phyloP scores from a whole-genome alignment of 495 filamentous ascomycete species.

The Massariosphaeria phaeospora region DNA sequence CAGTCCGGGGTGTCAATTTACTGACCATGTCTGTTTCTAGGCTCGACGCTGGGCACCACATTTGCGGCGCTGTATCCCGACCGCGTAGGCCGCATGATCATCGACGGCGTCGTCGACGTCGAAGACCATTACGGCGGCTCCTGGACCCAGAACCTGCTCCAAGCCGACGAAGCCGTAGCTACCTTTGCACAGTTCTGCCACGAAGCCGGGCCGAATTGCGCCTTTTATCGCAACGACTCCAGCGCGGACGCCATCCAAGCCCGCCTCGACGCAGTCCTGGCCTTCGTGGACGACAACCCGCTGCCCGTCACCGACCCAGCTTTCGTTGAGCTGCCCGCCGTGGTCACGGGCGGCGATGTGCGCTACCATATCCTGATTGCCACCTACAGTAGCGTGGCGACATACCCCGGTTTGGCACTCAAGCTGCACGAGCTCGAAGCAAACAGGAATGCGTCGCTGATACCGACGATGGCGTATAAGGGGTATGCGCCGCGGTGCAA shows the following conservation, averaged over 20 bases:
- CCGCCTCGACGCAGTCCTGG: not conserved
- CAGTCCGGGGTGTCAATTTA: too few species aligned
- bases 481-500: not conserved
- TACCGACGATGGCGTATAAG: not conserved
- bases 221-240: constrained; percentile 6
- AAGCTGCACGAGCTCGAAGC: not conserved
- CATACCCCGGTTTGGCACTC: not conserved
- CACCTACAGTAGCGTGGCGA: not conserved
- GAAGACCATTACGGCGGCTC: constrained; percentile 35
- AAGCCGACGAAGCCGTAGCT: constrained; percentile 8
- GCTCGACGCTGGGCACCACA: constrained; percentile 37
- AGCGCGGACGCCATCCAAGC: not conserved
- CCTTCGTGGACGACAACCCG: not conserved
- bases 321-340: not conserved
- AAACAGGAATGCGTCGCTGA: not conserved
- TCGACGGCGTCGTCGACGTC: constrained; percentile 51
- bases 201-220: constrained; percentile 2
- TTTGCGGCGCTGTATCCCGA: constrained; percentile 52
- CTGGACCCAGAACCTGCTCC: constrained; percentile 1
- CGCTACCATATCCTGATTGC: not conserved
- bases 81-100: constrained; percentile 45
- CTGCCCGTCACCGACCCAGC: not conserved
- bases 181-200: not conserved
- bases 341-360: not conserved
- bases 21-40: too few species aligned